These are phyloP conservation scores for Cruciata laevipes DNA, from an alignment of 257 asterid species.

Conservation along the genomic window DNA sequence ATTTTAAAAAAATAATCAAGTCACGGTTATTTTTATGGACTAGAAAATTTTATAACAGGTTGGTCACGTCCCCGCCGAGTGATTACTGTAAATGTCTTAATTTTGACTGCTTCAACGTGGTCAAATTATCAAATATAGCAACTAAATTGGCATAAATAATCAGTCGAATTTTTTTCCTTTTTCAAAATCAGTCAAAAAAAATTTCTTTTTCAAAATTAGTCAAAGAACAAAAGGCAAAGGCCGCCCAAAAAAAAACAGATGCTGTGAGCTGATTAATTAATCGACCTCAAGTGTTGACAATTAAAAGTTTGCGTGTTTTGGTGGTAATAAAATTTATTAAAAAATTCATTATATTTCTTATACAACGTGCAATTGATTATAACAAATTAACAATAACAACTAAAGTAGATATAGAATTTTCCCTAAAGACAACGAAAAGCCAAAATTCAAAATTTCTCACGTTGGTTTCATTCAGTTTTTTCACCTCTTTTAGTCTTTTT, in stretches of 20 bases:
- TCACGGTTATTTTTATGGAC: too few species aligned
- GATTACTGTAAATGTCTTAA: not conserved
- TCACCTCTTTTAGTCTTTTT: not conserved
- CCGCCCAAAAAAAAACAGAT: not conserved
- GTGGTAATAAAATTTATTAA: not conserved
- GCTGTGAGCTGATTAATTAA: not conserved
- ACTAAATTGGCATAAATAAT: not conserved
- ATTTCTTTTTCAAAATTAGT: not conserved
- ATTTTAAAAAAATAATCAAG: too few species aligned
- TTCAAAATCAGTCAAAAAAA: too few species aligned
- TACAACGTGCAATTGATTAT: too few species aligned
- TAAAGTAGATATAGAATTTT: not conserved
- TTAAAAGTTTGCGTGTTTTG: not conserved
- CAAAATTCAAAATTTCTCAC: not conserved
- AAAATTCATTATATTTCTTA: not conserved
- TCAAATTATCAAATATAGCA: not conserved
- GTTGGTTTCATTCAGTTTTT: not conserved
- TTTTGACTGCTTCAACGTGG: not conserved
- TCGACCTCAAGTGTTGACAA: constrained; percentile 1
- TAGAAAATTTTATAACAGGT: too few species aligned
- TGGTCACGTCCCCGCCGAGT: not conserved
- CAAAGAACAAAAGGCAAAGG: not conserved
- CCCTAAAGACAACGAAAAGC: not conserved
- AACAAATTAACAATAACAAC: not conserved
- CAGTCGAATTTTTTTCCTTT: too few species aligned